Percentiles rank a stretch among this genome's conserved stretches.
Evolutionary conservation across 148 eudicot genomes (phyloP).

Genomic region (Fagopyrum homotropicum): DNA sequence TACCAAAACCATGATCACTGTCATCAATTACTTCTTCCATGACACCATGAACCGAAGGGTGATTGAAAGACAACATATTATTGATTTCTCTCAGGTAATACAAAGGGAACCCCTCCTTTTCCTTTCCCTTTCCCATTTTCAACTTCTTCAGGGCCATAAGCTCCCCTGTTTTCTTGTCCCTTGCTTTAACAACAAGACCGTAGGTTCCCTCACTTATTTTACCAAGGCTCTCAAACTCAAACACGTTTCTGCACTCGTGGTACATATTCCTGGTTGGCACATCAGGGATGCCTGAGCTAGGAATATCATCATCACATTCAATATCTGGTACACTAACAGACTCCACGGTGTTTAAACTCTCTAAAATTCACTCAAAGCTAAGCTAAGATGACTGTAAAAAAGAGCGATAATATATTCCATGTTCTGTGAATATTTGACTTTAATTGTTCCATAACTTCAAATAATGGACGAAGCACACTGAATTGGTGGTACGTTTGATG

Average conservation of each 20-base stretch:
- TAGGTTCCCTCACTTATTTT: slow-evolving; percentile 81
- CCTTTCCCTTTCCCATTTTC: slow-evolving; percentile 35
- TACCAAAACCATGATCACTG: no score
- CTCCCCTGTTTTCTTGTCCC: slow-evolving; percentile 56
- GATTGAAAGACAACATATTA: no score
- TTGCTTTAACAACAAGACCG: slow-evolving; percentile 78
- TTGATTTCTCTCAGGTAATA: no score
- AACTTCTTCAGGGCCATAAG: slow-evolving; percentile 80
- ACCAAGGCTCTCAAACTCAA: slow-evolving; percentile 53
- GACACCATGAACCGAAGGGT: no score
- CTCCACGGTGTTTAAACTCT: background rate
- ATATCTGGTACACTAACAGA: slow-evolving; percentile 5
- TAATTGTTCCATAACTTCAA: background rate
- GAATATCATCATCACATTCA: slow-evolving; percentile 16
- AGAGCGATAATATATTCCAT: background rate
- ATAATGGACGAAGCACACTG: background rate
- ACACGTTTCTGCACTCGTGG: slow-evolving; percentile 51
- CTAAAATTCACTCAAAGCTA: background rate
- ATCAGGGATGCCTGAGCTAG: slow-evolving; percentile 14
- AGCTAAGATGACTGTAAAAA: background rate
- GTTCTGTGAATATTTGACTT: background rate
- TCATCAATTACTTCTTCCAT: no score
- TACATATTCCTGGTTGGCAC: slow-evolving; percentile 33
- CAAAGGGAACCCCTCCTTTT: no score
- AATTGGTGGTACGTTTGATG: background rate